Conservation (phyloP, 306 rosid species). For the Ziziphus jujuba region DNA sequence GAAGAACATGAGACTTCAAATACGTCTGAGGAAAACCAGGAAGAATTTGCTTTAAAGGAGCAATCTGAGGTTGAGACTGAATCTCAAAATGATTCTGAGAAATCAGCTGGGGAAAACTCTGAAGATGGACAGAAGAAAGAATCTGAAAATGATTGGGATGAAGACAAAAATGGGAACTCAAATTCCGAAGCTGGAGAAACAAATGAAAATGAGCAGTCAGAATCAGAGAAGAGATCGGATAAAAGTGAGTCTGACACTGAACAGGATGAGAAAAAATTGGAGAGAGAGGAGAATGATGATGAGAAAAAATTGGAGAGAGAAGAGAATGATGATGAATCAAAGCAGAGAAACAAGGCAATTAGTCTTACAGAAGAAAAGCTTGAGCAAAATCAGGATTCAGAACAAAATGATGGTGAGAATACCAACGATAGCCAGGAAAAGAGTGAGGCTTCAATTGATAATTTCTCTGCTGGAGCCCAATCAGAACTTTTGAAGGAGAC, state of each 20-base stretch:
- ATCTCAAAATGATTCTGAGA: conserved; percentile 15
- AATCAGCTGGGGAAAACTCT: conserved; percentile 25
- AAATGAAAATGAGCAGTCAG: conserved; percentile 29
- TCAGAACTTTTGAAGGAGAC: conserved; percentile 42
- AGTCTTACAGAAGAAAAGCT: conserved; percentile 39
- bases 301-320: conserved; percentile 30
- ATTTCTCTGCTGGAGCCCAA: background rate
- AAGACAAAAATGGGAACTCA: conserved; percentile 19
- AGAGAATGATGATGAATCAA: conserved; percentile 27
- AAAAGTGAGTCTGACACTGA: conserved; percentile 23
- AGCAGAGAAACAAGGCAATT: conserved; percentile 32
- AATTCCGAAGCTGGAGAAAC: conserved; percentile 27
- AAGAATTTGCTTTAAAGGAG: conserved; percentile 17
- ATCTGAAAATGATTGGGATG: conserved; percentile 15
- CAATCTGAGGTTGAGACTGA: conserved; percentile 19
- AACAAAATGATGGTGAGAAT: conserved; percentile 34
- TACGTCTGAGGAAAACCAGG: conserved; percentile 17
- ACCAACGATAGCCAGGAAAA: conserved; percentile 28
- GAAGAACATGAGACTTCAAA: conserved; percentile 26
- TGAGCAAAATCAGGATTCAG: conserved; percentile 30
- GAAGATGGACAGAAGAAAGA: conserved; percentile 21
- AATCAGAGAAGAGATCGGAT: conserved; percentile 19
- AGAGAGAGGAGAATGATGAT: too few relatives aligned
- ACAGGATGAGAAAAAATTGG: conserved; percentile 21
- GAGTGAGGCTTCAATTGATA: conserved; percentile 14